A percentile compares a stretch with the other conserved stretches of the same genome.
These are phyloP conservation scores for Acorus calamus DNA, from an alignment of 106 monocot genomes.

Conservation along the genomic window DNA sequence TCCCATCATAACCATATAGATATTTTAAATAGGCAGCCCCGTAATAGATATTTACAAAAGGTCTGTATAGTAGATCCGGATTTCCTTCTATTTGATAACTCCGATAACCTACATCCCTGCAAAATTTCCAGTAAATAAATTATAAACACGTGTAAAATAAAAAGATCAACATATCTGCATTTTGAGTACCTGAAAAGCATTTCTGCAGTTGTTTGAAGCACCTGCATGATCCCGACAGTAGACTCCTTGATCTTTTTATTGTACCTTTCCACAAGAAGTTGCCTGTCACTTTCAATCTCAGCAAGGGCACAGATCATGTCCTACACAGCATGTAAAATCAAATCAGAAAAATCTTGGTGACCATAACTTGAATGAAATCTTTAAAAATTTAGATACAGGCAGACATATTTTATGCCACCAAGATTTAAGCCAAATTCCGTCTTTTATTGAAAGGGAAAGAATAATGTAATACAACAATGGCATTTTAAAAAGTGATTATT, in stretches of 20 bases:
- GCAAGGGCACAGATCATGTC: slow-evolving; percentile 90
- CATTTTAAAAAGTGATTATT: too few relatives aligned
- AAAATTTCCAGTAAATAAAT: slow-evolving; percentile 7
- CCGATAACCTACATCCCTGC: slow-evolving; percentile 85
- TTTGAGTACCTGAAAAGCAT: slow-evolving; percentile 61
- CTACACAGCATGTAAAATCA: slow-evolving; percentile 25
- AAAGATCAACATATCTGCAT: not conserved
- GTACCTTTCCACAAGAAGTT: slow-evolving; percentile 49
- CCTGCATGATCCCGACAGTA: slow-evolving; percentile 78
- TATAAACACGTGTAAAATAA: not conserved
- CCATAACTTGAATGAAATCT: not conserved
- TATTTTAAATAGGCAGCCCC: slow-evolving; percentile 89
- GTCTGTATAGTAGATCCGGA: slow-evolving; percentile 48
- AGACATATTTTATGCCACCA: not conserved
- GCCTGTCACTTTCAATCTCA: slow-evolving; percentile 79
- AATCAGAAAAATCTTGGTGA: not conserved
- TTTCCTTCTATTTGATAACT: slow-evolving; percentile 61
- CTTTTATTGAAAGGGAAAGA: too few relatives aligned
- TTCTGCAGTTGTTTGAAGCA: slow-evolving; percentile 50
- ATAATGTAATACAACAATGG: too few relatives aligned
- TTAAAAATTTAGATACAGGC: not conserved
- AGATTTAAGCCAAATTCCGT: too few relatives aligned
- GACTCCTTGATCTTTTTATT: slow-evolving; percentile 59
- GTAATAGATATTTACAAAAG: slow-evolving; percentile 83
- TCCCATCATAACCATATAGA: slow-evolving; percentile 67